Percentiles rank a stretch among this genome's conserved stretches.
phyloP scores from a whole-genome alignment of 202 grass and related monocot species.

The Panicum virgatum region DNA sequence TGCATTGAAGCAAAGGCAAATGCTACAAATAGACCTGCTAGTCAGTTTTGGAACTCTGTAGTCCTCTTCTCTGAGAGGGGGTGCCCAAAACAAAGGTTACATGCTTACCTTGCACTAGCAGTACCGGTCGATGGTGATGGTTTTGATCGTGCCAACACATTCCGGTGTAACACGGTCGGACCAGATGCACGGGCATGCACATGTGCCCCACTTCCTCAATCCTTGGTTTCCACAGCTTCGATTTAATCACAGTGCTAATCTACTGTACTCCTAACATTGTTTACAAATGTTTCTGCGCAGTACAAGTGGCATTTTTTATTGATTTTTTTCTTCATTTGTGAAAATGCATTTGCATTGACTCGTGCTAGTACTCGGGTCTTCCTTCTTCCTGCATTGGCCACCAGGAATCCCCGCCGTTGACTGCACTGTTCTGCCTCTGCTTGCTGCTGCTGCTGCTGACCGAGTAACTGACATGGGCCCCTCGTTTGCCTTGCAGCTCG shows the following conservation, averaged over 20 bases:
- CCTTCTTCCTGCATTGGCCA: neutral
- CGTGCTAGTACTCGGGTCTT: too few relatives aligned
- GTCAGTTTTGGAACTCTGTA: too few relatives aligned
- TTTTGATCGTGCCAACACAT: too few relatives aligned
- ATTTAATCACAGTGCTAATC: neutral
- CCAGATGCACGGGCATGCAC: neutral
- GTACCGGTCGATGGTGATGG: neutral
- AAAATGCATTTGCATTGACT: too few relatives aligned
- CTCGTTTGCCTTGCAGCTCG: conserved; percentile 26
- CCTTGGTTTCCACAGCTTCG: neutral
- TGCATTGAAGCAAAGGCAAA: neutral
- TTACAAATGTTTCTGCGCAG: neutral
- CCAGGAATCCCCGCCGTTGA: neutral
- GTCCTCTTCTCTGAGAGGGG: neutral
- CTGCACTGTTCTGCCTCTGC: neutral
- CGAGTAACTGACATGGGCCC: conserved; percentile 24
- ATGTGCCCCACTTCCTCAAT: neutral
- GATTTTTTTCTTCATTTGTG: neutral
- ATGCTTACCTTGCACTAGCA: neutral
- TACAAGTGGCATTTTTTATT: neutral
- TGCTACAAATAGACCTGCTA: neutral
- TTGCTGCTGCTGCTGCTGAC: neutral
- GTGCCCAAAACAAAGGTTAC: neutral
- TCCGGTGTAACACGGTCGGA: too few relatives aligned
- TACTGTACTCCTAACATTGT: neutral